Evolutionary conservation across 129 eudicot genomes (phyloP).

Genomic region (Calendula officinalis): DNA sequence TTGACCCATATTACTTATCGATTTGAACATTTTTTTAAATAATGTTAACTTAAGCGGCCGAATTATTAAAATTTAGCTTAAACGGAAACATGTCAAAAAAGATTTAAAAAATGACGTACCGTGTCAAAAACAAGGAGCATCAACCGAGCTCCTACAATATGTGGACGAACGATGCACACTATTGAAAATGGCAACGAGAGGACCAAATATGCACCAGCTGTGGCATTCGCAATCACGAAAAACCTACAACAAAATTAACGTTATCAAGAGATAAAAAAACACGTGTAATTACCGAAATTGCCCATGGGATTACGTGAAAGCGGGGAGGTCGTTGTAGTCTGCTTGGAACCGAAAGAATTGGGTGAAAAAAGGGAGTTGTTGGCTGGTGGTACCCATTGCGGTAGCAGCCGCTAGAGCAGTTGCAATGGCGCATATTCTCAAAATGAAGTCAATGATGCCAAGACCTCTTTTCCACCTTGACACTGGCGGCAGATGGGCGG

Average conservation of each 20-base stretch:
- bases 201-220: conserved; percentile 74
- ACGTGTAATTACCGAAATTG: neutral
- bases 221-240: conserved; percentile 82
- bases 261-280: neutral
- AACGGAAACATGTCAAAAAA: neutral
- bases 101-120: conserved; percentile 25
- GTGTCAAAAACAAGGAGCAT: conserved; percentile 79
- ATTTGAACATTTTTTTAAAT: too few relatives aligned
- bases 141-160: conserved; percentile 50
- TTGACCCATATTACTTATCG: too few relatives aligned
- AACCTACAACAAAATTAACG: conserved; percentile 40
- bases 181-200: conserved; percentile 84
- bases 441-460: conserved; percentile 62
- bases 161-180: conserved; percentile 77
- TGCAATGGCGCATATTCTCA: conserved; percentile 59
- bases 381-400: conserved; percentile 73
- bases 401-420: conserved; percentile 68
- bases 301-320: conserved; percentile 55
- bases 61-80: too few relatives aligned
- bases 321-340: conserved; percentile 64
- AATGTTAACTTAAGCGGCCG: too few relatives aligned
- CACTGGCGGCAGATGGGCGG: conserved; percentile 22
- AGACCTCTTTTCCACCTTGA: conserved; percentile 50
- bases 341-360: conserved; percentile 78
- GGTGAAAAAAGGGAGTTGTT: conserved; percentile 78